Evolutionary conservation across 345 rosid species (phyloP).

Genomic region (Ceriops zippeliana): DNA sequence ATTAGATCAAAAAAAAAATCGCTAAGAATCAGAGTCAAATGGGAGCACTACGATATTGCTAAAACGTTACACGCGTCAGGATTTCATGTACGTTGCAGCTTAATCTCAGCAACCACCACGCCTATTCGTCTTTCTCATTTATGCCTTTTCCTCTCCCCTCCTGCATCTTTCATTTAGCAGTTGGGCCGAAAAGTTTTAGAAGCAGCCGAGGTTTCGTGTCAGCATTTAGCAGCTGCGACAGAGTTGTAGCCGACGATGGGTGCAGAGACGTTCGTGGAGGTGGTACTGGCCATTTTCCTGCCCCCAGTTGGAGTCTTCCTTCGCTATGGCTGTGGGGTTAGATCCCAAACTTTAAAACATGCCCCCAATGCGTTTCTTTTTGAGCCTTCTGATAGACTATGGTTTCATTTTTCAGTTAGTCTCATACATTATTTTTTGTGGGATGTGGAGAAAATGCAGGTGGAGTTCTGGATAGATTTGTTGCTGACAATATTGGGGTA

Average conservation of each 20-base stretch:
- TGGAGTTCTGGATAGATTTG: conserved; percentile 85
- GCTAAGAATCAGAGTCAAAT: conserved; percentile 1
- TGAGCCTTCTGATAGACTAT: neutral
- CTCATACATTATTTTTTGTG: neutral
- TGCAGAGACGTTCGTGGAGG: conserved; percentile 76
- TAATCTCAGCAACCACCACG: neutral
- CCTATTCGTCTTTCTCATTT: neutral
- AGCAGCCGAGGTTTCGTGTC: neutral
- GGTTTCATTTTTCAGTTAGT: neutral
- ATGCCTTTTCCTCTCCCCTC: neutral
- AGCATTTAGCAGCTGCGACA: neutral
- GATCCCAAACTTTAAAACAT: too few species aligned
- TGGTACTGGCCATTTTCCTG: conserved; percentile 71
- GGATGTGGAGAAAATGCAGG: conserved; percentile 38
- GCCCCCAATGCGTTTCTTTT: neutral
- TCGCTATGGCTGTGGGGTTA: conserved; percentile 89
- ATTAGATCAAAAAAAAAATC: neutral
- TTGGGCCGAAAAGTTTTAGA: neutral
- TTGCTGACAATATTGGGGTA: conserved; percentile 72
- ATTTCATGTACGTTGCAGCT: conserved; percentile 7
- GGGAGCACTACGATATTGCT: neutral
- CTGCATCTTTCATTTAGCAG: too few species aligned
- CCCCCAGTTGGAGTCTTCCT: conserved; percentile 96
- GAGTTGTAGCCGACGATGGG: conserved; percentile 40
- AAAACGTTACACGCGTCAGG: conserved; percentile 6